A percentile compares a stretch with the other conserved stretches of the same genome.
phyloP scores from a whole-genome alignment of 495 filamentous ascomycete genomes.

The Penicillium riverlandense region DNA sequence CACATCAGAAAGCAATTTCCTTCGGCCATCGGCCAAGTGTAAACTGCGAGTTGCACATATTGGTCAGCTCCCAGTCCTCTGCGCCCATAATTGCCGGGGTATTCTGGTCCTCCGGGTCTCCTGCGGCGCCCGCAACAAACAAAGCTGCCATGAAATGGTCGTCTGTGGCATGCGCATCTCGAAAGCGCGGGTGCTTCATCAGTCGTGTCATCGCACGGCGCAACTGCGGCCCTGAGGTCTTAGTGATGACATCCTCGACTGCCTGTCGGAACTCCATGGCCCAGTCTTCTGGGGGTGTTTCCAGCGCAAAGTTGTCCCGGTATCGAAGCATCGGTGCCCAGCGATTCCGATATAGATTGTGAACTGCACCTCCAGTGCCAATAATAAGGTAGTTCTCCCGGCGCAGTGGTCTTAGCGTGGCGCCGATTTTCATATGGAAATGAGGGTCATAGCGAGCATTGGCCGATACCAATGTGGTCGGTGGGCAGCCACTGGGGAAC shows the following conservation, averaged over 20 bases:
- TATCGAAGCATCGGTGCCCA: conserved; percentile 54
- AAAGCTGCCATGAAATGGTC: conserved; percentile 55
- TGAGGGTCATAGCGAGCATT: conserved; percentile 56
- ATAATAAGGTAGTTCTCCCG: conserved; percentile 46
- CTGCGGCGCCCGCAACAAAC: conserved; percentile 50
- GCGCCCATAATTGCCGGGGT: conserved; percentile 36
- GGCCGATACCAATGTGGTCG: conserved; percentile 49
- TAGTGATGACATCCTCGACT: conserved; percentile 45
- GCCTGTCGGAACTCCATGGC: conserved; percentile 55
- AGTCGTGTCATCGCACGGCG: conserved; percentile 43
- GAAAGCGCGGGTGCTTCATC: conserved; percentile 54
- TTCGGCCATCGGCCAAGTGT: conserved; percentile 32
- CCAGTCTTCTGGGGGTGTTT: conserved; percentile 46
- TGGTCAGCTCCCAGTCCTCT: conserved; percentile 57
- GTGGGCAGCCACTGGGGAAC: conserved; percentile 51
- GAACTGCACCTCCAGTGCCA: conserved; percentile 55
- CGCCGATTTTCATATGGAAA: conserved; percentile 49
- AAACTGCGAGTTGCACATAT: conserved; percentile 60
- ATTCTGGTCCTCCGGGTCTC: conserved; percentile 41
- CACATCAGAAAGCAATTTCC: conserved; percentile 9
- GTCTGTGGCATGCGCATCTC: conserved; percentile 57
- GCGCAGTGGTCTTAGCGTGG: conserved; percentile 43
- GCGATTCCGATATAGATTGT: conserved; percentile 57
- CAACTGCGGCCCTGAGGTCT: conserved; percentile 40
- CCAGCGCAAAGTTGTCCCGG: conserved; percentile 53